phyloP scores from a whole-genome alignment of 495 filamentous ascomycete species.

The Penicillium soppii region DNA sequence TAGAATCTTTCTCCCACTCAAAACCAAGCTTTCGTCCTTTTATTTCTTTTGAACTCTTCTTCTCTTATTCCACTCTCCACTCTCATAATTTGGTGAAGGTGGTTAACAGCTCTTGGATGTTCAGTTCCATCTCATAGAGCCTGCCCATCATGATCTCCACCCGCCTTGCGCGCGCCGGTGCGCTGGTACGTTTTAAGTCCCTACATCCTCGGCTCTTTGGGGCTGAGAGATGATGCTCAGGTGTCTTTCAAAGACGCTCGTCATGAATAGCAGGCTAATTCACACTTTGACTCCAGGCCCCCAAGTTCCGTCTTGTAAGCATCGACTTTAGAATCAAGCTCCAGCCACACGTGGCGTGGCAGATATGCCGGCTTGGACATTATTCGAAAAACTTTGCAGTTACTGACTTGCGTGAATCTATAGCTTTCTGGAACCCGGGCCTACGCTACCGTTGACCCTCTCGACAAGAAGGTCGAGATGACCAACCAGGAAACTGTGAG shows the following conservation, averaged over 20 bases:
- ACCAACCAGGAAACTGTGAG: constrained; percentile 69
- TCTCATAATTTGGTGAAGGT: constrained; percentile 42
- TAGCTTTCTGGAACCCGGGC: constrained; percentile 53
- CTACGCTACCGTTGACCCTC: constrained; percentile 63
- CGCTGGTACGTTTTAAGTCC: constrained; percentile 48
- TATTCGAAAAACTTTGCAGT: constrained; percentile 1
- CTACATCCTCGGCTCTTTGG: constrained; percentile 9
- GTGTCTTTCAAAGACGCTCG: background rate
- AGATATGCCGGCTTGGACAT: constrained; percentile 8
- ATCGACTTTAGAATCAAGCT: constrained; percentile 13
- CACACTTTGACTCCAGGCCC: constrained; percentile 28
- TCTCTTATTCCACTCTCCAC: constrained; percentile 35
- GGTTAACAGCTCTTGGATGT: constrained; percentile 43
- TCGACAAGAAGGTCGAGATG: constrained; percentile 80
- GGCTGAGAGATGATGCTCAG: constrained; percentile 1
- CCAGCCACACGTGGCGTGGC: background rate
- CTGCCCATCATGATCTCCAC: constrained; percentile 57
- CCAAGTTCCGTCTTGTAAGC: constrained; percentile 58
- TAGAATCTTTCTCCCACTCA: constrained; percentile 41
- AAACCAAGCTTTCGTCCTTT: constrained; percentile 46
- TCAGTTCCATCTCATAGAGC: constrained; percentile 34
- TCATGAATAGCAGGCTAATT: constrained; percentile 26
- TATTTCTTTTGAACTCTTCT: constrained; percentile 31
- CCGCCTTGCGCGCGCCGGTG: constrained; percentile 55
- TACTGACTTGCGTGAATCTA: constrained; percentile 16